Base-by-base conservation (phyloP, 1,139 yeast species). In the Blastobotrys malaysiensis region DNA sequence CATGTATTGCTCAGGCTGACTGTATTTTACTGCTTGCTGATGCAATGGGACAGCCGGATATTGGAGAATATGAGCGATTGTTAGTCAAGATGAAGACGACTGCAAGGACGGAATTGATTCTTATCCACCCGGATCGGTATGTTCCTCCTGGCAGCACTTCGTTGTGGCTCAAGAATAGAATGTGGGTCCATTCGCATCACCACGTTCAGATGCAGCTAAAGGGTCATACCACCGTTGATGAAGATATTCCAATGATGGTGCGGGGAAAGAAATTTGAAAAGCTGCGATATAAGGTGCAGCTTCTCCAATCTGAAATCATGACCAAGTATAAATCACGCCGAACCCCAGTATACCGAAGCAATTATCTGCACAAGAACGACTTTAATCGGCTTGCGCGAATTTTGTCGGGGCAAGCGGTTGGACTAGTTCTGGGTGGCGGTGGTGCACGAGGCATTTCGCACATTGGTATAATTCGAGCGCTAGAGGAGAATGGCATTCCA, bases 361-460 rank as follows among this genome's bases (percentile, higher is more conserved):
- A 60, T 26, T 62, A 79, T 61, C 73, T 80, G 13, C 90, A 88
- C 66, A 93, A 93, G 69, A 86, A 85, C 66, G 99, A 93, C 67
- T 93, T 93, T 66, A 76, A 88, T 69, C 77, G 99, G 55, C 73
- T 93, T 39, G 99, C 99, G 0, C 78, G 99, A 62, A 80, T 93
- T 13, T 72, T 93, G 22, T 88, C 97, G 0, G 96, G 96, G 14
- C 90, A 90, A 67, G 96, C 97, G 0, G 89, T 93, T 43, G 99
- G 98, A 0, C 74, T 93, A 18, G 97, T 93, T 2, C 76, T 93
- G 7, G 99, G 99, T 3, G 99, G 99, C 13, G 99, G 99, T 48
- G 99, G 99, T 27, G 96, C 99, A 0, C 78, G 99, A 63, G 99
- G 99, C 1, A 79, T 93, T 14, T 82, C 97, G 7, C 99, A 93